Conservation (phyloP, 371 early-diverging fungal genomes). For the Conidiobolus incongruus region DNA sequence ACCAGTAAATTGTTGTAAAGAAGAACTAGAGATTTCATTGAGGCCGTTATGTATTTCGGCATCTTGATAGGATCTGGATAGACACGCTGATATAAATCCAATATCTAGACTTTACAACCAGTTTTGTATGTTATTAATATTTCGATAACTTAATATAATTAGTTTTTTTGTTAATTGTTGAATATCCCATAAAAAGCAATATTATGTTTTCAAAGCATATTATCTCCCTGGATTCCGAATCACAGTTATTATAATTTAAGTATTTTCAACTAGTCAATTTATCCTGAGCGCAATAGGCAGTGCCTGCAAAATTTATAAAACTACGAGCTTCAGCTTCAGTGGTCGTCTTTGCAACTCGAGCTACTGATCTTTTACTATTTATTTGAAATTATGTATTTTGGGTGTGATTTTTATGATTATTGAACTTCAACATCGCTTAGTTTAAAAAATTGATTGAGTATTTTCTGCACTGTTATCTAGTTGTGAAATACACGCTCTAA, state of each 20-base stretch:
- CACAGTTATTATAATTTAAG: not conserved
- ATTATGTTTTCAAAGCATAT: not conserved
- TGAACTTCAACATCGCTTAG: no score
- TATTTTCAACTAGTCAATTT: not conserved
- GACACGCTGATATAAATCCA: no score
- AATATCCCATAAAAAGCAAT: no score
- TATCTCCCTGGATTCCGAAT: not conserved
- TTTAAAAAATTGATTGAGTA: no score
- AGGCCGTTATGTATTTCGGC: conserved; percentile 2
- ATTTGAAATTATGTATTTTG: no score
- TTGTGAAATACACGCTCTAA: no score
- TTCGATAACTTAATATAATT: conserved; percentile 1
- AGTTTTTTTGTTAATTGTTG: not conserved
- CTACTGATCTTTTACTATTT: no score
- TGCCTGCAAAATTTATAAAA: not conserved
- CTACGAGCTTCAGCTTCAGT: not conserved
- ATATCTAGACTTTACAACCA: not conserved
- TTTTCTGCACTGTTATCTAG: no score
- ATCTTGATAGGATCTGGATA: not conserved
- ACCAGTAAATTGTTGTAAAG: not conserved
- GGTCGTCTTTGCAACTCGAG: no score
- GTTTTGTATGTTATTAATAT: not conserved
- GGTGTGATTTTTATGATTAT: no score
- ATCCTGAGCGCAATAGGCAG: not conserved
- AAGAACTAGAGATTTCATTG: not conserved